A percentile compares a stretch with the other conserved stretches of the same genome.
Conservation (phyloP, 306 rosid species). For the Cucurbita pepo region DNA sequence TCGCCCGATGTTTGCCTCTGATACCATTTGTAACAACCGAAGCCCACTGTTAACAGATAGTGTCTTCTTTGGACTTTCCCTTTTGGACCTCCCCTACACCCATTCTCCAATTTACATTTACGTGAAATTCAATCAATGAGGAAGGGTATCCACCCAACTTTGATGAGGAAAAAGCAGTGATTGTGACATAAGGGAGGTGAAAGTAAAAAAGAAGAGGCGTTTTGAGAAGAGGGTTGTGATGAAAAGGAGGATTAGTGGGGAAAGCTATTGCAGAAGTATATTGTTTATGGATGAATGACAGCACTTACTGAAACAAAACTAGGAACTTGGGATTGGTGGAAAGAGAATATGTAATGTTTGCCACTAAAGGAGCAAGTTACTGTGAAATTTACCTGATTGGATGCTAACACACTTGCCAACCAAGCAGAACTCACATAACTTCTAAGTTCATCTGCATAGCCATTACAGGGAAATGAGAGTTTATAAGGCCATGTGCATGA, state of each 20-base stretch:
- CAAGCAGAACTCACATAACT: not conserved
- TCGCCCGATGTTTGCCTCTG: too few species aligned
- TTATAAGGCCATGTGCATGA: constrained; percentile 5
- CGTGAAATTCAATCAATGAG: not conserved
- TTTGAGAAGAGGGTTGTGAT: not conserved
- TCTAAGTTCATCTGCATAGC: not conserved
- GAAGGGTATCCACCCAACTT: not conserved
- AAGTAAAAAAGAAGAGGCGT: not conserved
- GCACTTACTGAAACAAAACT: not conserved
- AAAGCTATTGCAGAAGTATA: not conserved
- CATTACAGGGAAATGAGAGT: not conserved
- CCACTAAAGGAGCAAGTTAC: constrained; percentile 2
- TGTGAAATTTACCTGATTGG: not conserved
- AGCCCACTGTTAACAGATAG: too few species aligned
- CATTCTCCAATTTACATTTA: too few species aligned
- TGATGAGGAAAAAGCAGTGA: not conserved
- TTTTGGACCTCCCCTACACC: too few species aligned
- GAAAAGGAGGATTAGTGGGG: not conserved
- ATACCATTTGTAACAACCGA: too few species aligned
- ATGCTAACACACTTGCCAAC: not conserved
- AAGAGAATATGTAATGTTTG: constrained; percentile 2
- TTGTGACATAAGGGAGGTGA: not conserved
- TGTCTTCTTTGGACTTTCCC: too few species aligned
- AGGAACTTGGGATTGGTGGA: constrained; percentile 1
- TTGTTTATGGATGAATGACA: constrained; percentile 1